Base-by-base conservation (phyloP, 1,284 basidiomycete species). In the Neonothopanus nambi region DNA sequence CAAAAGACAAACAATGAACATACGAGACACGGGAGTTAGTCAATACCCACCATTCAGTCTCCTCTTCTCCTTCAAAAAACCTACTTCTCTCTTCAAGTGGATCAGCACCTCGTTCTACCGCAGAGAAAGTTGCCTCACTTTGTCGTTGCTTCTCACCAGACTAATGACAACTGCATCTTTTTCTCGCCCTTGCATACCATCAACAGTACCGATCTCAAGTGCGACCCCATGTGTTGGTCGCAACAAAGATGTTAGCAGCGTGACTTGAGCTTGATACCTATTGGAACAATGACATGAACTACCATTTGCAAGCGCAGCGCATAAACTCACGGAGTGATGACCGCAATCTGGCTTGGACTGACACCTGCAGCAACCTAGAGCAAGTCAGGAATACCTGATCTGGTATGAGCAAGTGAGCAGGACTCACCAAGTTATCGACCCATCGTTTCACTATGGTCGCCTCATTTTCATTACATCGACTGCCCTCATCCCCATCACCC, bases 141-240 rank as follows among this genome's bases (percentile, higher is more conserved):
- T 84, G 51, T 89, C 82, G 63, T 97, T 98, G 61, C 91, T 94
- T 40, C 95, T 77, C 1, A 96, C 94, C 5, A 98, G 80, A 59
- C 84, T 91, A 52, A 98, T 88, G 21, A 97, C 83, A 40, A 97
- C 84, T 0, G 92, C 93, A 52, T 97, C 90, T 61, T 91, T 91
- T 70, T 96, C 93, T 48, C 95, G 82, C 0, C 95, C 94, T 72
- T 97, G 95, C 84, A 96, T 90, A 0, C 93, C 93, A 64, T 97
- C 93, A 1, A 96, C 92, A 1, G 88, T 93, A 1, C 93, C 94
- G 46, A 95, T 92, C 59, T 95, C 93, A 3, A 96, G 77, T 15
- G 81, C 80, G 0, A 81, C 78, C 6, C 87, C 91, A 57, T 88
- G 81, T 18, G 70, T 64, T 0, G 87, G 82, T 15, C 89, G 84